Conservation (phyloP, 2,329 filamentous ascomycete genomes). For the Hawksworthiomyces lignivorus region DNA sequence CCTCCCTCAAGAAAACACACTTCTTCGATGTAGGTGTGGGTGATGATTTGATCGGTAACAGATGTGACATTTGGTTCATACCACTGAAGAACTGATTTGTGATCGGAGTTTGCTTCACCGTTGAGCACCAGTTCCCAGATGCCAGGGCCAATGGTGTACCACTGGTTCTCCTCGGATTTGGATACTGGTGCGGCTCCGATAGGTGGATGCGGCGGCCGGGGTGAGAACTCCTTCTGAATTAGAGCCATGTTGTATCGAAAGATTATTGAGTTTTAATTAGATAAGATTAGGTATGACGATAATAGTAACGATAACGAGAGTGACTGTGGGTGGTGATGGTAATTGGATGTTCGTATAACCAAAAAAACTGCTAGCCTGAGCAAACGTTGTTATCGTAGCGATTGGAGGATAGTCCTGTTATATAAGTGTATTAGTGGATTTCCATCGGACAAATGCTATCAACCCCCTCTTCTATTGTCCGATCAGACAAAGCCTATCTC, state of each 20-base stretch:
- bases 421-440: too few species aligned
- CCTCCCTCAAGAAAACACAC: conserved; percentile 3
- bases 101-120: neutral
- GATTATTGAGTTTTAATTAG: too few species aligned
- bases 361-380: too few species aligned
- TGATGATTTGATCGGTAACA: neutral
- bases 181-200: neutral
- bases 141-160: conserved; percentile 7
- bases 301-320: too few species aligned
- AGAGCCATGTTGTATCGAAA: neutral
- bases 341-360: too few species aligned
- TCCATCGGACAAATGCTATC: too few species aligned
- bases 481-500: too few species aligned
- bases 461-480: too few species aligned
- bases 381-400: too few species aligned
- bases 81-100: conserved; percentile 4
- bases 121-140: conserved; percentile 7
- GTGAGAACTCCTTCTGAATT: conserved; percentile 1
- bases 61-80: conserved; percentile 2
- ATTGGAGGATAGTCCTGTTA: too few species aligned
- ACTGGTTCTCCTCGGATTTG: neutral
- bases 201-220: neutral
- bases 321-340: too few species aligned
- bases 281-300: too few species aligned
- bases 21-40: conserved; percentile 6